phyloP scores from a whole-genome alignment of 2,329 filamentous ascomycete genomes.

The Epichloe amarillans region DNA sequence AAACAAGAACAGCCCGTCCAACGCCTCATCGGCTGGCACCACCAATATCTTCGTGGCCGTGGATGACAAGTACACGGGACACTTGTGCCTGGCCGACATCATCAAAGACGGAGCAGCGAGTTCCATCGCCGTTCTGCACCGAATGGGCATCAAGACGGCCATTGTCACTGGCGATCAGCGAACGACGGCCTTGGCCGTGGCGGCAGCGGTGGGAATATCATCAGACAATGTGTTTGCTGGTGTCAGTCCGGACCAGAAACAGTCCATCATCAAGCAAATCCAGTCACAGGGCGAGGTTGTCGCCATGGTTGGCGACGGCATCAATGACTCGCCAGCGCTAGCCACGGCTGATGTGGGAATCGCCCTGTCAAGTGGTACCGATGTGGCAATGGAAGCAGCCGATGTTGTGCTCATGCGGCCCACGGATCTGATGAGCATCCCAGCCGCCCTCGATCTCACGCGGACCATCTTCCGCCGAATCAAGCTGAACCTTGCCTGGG shows the following conservation, averaged over 20 bases:
- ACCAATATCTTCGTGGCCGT: constrained; percentile 90
- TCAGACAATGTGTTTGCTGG: constrained; percentile 66
- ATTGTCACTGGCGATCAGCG: constrained; percentile 91
- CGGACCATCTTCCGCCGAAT: constrained; percentile 82
- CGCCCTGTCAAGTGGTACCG: constrained; percentile 81
- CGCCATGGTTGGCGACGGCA: constrained; percentile 96
- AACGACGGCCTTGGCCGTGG: constrained; percentile 73
- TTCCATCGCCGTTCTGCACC: constrained; percentile 66
- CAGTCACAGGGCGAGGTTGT: constrained; percentile 65
- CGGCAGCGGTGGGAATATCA: constrained; percentile 68
- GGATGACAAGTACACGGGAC: constrained; percentile 66
- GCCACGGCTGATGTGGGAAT: constrained; percentile 90
- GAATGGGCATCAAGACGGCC: constrained; percentile 74
- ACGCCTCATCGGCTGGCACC: constrained; percentile 42
- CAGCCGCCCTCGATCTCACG: constrained; percentile 69
- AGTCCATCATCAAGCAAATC: constrained; percentile 65
- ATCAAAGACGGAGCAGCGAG: constrained; percentile 80
- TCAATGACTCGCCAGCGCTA: constrained; percentile 94
- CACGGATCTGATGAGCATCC: constrained; percentile 85
- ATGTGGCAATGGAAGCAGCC: constrained; percentile 95
- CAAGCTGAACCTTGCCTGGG: constrained; percentile 86
- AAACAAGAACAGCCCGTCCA: constrained; percentile 14
- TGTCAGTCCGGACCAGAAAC: constrained; percentile 86
- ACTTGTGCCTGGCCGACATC: constrained; percentile 74
- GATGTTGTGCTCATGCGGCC: constrained; percentile 93